These are phyloP conservation scores for Leptomonas pyrrhocoris DNA, from an alignment of 208 protist species.

Conservation along the genomic window DNA sequence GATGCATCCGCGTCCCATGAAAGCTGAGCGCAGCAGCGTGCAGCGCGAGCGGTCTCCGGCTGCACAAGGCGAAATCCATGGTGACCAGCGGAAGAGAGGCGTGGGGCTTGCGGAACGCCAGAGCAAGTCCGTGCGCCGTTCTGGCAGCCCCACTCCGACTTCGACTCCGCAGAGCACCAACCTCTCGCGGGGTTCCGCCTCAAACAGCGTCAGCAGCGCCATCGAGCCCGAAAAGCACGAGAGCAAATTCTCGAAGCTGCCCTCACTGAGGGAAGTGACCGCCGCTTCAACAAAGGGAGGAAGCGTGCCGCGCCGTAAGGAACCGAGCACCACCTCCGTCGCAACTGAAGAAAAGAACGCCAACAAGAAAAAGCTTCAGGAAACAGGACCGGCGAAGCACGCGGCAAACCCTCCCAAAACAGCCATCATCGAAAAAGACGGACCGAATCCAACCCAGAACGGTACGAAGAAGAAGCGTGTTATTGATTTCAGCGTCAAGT, in stretches of 20 bases:
- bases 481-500: constrained; percentile 3
- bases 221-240: background rate
- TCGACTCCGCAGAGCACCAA: background rate
- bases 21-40: background rate
- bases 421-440: too few relatives aligned
- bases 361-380: background rate
- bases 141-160: background rate
- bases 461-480: background rate
- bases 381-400: background rate
- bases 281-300: background rate
- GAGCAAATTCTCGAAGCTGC: background rate
- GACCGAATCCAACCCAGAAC: background rate
- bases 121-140: background rate
- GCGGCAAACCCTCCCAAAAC: background rate
- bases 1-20: background rate
- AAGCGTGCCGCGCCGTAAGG: background rate
- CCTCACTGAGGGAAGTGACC: background rate
- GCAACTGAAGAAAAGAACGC: background rate
- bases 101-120: background rate
- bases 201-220: background rate
- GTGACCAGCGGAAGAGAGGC: background rate
- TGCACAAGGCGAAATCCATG: background rate
- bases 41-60: background rate
- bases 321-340: background rate
- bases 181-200: background rate